Base-by-base conservation (phyloP, 2,329 filamentous ascomycete genomes). In the Ustulina deusta region DNA sequence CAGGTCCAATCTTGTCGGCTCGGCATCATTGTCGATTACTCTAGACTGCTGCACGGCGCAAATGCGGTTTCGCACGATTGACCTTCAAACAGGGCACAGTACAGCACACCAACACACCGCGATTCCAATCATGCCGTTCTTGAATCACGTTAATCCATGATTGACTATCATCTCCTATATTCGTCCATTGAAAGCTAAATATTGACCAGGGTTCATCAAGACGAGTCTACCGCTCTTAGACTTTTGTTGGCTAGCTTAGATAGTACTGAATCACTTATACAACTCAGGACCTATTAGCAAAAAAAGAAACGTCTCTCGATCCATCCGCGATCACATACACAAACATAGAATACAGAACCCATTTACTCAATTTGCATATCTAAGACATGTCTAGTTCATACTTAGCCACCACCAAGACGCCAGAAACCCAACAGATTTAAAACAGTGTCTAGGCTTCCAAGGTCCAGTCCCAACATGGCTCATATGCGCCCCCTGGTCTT, bases 1-100 rank as follows among this genome's bases (percentile, higher is more conserved):
- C 56, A 55, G n/a, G 20, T 27, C 56, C 25, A 57, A 61, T 49
- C 55, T 62, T 38, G 48, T 55, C 63, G 55, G 48, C 38, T 59
- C 49, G 60, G 67, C 58, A 67, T 54, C 61, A 59, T 46, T 61
- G n/a, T n/a, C n/a, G n/a, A n/a, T n/a, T n/a, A n/a, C 60, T 15
- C 44, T 58, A 46, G 27, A 20, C 40, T 32, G 25, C 63, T 58
- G 59, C 60, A 63, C n/a, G n/a, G n/a, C n/a, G n/a, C 59, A 65
- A 58, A 57, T 57, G 65, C 59, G 61, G 61, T 44, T 58, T 68
- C 20, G 20, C 42, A 49, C 42, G 20, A 62, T 22, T 20, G 36
- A 22, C 17, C 38, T 6, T 20, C 49, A 54, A 36, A 32, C 27
- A 51, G 15, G 15, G 27, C 44, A 25, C 25, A 25, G 20, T 25